Evolutionary conservation across 2,329 filamentous ascomycete species (phyloP).

Genomic region (Monilinia polystroma): DNA sequence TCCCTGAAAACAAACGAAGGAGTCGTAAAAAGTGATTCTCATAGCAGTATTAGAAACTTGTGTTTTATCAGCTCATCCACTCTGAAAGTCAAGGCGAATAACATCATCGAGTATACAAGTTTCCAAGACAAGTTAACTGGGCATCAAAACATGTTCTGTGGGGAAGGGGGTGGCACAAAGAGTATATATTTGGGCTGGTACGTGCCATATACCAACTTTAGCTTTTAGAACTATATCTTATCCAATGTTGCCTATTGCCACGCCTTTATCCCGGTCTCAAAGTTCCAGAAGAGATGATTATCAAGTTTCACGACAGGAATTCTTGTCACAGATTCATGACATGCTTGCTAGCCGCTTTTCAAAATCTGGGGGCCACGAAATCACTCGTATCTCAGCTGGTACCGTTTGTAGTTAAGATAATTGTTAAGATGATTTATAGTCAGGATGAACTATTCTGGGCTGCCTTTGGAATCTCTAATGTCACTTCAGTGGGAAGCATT

Average conservation of each 20-base stretch:
- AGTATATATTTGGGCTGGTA: background rate
- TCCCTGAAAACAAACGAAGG: background rate
- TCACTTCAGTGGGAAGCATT: background rate
- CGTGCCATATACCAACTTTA: background rate
- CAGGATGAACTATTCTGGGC: background rate
- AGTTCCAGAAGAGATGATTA: background rate
- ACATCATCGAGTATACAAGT: background rate
- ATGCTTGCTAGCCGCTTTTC: slow-evolving; percentile 2
- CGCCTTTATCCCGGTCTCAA: background rate
- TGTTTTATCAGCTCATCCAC: background rate
- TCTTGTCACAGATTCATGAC: background rate
- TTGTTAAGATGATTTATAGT: background rate
- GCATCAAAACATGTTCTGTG: slow-evolving; percentile 8
- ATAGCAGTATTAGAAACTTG: background rate
- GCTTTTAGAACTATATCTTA: background rate
- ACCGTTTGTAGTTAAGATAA: background rate
- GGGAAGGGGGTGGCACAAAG: slow-evolving; percentile 1
- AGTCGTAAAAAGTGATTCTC: background rate
- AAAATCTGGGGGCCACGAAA: slow-evolving; percentile 6
- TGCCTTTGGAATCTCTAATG: background rate
- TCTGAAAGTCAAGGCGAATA: background rate
- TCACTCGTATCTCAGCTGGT: background rate
- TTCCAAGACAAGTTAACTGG: background rate
- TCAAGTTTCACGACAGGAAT: background rate
- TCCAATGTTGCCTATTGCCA: slow-evolving; percentile 4